Base-by-base conservation (phyloP, 148 eudicot genomes). In the Cornus florida region DNA sequence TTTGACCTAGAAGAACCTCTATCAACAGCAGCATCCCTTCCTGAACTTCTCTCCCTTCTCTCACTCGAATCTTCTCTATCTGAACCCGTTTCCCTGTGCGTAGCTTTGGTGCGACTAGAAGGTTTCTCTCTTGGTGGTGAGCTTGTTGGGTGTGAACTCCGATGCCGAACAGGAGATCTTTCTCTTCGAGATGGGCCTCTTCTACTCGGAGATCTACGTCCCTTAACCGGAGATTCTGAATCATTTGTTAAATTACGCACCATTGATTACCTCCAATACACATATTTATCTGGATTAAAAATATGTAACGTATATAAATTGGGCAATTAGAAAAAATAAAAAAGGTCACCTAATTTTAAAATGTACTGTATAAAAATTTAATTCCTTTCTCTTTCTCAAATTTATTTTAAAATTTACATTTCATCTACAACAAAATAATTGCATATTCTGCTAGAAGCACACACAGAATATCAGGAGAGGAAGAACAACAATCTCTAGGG, bases 101-200 rank as follows among this genome's bases (percentile, higher is more conserved):
- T 83, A 78, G 71, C 62, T 84, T 87, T 86, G 64, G 78, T 79
- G 38, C 83, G 82, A 65, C 78, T 81, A 3, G 83, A 76, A 75
- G 75, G 62, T 67, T 81, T 91, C 71, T 92, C 92, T 87, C 86
- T 82, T 22, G 77, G 69, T 9, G 94, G 87, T 32, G 91, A 85
- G 31, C 82, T 84, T 75, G 79, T 80, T 82, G 67, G 83, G 56
- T 80, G 82, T 46, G 97, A 90, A 83, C 92, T 93, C 86, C 85
- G 85, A 62, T 81, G 90, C 71, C 87, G 86, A 77, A 82, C 80
- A 82, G 94, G 97, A 32, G 97, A 89, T 81, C 90, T 83, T 79
- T 88, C 97, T 83, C 95, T 91, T 43, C 85, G 82, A 24, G 92
- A 71, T 71, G 95, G 90, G 82, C 92, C 93, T 74, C 83, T 94